phyloP scores from a whole-genome alignment of 768 basidiomycete genomes.

The Amyloporia xantha region DNA sequence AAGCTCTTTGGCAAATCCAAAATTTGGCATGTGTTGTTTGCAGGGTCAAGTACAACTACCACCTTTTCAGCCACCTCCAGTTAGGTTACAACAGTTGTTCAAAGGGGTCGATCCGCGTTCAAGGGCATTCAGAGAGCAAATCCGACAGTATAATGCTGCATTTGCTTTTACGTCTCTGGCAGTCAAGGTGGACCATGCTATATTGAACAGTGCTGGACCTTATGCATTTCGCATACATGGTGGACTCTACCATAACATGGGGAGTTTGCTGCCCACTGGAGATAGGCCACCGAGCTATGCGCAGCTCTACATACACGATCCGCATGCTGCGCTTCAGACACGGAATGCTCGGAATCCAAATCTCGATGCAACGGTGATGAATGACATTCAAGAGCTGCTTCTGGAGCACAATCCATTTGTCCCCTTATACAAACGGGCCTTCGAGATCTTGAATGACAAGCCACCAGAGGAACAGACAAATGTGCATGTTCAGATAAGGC shows the following conservation, averaged over 20 bases:
- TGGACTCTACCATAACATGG: constrained; percentile 30
- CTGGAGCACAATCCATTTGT: constrained; percentile 9
- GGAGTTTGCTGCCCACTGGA: constrained; percentile 23
- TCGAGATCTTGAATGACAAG: constrained; percentile 6
- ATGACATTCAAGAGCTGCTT: constrained; percentile 10
- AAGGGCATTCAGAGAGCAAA: constrained; percentile 26
- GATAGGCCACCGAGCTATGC: constrained; percentile 25
- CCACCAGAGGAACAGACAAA: constrained; percentile 4
- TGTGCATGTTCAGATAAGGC: constrained; percentile 7
- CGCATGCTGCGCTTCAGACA: constrained; percentile 25
- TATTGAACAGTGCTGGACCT: constrained; percentile 26
- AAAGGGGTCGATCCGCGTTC: constrained; percentile 10
- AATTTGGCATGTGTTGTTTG: constrained; percentile 32
- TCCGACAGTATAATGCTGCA: constrained; percentile 36
- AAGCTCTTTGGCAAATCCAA: constrained; percentile 11
- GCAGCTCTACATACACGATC: constrained; percentile 38
- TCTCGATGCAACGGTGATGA: constrained; percentile 8
- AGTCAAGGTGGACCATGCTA: constrained; percentile 22
- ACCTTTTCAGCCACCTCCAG: constrained; percentile 19
- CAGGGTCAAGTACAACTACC: constrained; percentile 27
- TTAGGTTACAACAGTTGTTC: constrained; percentile 17
- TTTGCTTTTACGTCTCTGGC: constrained; percentile 35
- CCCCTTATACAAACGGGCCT: constrained; percentile 8
- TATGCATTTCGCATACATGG: constrained; percentile 31
- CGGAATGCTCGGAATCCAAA: constrained; percentile 10